Base-by-base conservation (phyloP, 2,329 filamentous ascomycete genomes). In the Diaporthe destruens region DNA sequence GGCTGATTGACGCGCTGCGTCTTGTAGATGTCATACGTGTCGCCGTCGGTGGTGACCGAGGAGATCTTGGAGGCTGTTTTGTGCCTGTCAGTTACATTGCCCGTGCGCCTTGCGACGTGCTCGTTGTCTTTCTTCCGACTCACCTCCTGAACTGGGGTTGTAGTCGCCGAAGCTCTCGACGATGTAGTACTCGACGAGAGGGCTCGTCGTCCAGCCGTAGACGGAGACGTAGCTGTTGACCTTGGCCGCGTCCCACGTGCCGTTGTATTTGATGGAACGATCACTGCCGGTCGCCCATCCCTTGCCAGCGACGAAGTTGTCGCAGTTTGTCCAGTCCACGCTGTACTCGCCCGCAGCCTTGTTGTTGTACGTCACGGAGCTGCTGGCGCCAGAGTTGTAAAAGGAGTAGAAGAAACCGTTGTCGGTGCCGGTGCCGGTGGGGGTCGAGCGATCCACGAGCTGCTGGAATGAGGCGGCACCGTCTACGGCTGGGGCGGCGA, bases 241-340 rank as follows among this genome's bases (percentile, higher is more conserved):
- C 12, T 75, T 79, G 75, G 76, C 78, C 65, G 75, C 76, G 70
- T 78, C 76, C 77, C 77, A 80, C 56, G 80, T 78, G 57, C 78
- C 78, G 70, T 75, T 77, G 74, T 79, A 79, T 36, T 71, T 71
- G 54, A 79, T 75, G n/a, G 66, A 74, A 36, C 71, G 72, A n/a
- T 77, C 75, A 67, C 75, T 76, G 73, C 87, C 88, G 42, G 87
- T 84, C 72, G 84, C 84, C 88, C 88, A 90, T 56, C 88, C 88
- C 80, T 90, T 90, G 73, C 88, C 88, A 74, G 81, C 87, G 54
- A 89, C 87, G 69, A 88, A 87, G 82, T 89, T 87, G 67, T 85
- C 85, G 36, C 77, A 79, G 78, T 84, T 82, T 65, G 74, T 79
- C 85, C 85, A 87, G 55, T 75, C 77, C 2, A 84, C 80, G 39